Evolutionary conservation across 1,284 basidiomycete species (phyloP).

Genomic region (Lignosus rhinocerotis): DNA sequence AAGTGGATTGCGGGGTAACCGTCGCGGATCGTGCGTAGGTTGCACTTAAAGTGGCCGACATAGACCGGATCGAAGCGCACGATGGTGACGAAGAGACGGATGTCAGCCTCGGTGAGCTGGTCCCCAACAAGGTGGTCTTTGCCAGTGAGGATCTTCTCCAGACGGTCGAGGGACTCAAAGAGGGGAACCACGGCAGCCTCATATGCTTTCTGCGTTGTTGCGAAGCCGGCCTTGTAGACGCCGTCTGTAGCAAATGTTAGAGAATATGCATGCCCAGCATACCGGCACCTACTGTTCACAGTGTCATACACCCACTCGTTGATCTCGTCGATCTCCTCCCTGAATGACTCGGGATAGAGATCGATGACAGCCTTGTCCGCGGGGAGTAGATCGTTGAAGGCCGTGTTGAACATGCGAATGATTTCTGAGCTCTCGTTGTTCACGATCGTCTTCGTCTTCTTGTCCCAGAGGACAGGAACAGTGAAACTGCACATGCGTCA

Average conservation of each 20-base stretch:
- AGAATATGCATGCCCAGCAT: neutral
- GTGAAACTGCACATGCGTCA: conserved; percentile 61
- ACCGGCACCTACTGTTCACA: conserved; percentile 67
- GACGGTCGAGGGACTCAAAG: conserved; percentile 77
- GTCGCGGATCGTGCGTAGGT: conserved; percentile 74
- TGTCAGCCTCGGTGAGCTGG: conserved; percentile 87
- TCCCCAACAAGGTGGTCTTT: conserved; percentile 85
- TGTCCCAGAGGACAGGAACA: conserved; percentile 94
- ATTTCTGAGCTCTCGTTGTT: conserved; percentile 96
- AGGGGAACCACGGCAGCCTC: conserved; percentile 70
- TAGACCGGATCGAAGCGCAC: conserved; percentile 88
- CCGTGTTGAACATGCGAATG: conserved; percentile 88
- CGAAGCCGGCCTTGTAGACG: conserved; percentile 91
- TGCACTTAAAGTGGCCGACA: conserved; percentile 93
- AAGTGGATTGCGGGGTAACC: conserved; percentile 82
- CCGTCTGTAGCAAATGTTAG: conserved; percentile 50
- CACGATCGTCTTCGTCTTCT: conserved; percentile 85
- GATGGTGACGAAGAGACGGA: conserved; percentile 90
- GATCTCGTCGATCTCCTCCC: conserved; percentile 77
- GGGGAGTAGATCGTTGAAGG: conserved; percentile 77
- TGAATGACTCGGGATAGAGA: conserved; percentile 23
- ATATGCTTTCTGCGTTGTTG: conserved; percentile 82
- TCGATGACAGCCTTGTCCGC: conserved; percentile 54
- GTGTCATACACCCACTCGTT: conserved; percentile 87
- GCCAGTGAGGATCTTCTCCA: conserved; percentile 76